A percentile compares a stretch with the other conserved stretches of the same genome.
Conservation (phyloP, 768 basidiomycete species). For the Candolleomyces aberdarensis region DNA sequence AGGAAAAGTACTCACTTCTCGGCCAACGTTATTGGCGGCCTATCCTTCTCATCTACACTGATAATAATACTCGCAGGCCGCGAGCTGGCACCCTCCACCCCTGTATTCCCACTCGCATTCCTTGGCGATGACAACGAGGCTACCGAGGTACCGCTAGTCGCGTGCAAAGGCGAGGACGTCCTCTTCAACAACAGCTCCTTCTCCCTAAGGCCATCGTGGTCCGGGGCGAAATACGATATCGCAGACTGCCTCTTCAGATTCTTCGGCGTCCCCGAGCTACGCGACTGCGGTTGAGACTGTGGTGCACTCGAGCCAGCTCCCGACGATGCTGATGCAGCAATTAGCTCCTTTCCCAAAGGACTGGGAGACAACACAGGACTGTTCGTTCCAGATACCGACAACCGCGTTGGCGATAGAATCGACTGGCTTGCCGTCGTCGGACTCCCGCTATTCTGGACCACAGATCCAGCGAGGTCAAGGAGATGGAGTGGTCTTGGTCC, state of each 20-base stretch:
- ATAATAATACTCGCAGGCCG: slow-evolving; percentile 7
- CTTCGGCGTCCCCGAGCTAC: slow-evolving; percentile 11
- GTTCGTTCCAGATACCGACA: slow-evolving; percentile 9
- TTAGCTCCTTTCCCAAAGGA: background rate
- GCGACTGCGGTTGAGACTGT: slow-evolving; percentile 15
- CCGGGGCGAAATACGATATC: slow-evolving; percentile 47
- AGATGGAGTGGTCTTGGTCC: slow-evolving; percentile 50
- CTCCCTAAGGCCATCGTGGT: slow-evolving; percentile 11
- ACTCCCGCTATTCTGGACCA: slow-evolving; percentile 9
- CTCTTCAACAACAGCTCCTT: slow-evolving; percentile 5
- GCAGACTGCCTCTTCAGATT: slow-evolving; percentile 47
- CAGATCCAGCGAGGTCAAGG: slow-evolving; percentile 24
- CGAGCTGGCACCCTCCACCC: slow-evolving; percentile 16
- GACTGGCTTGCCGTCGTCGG: background rate
- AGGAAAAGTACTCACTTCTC: slow-evolving; percentile 56
- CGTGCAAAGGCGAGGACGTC: slow-evolving; percentile 13
- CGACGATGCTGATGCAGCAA: slow-evolving; percentile 1
- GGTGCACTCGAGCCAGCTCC: slow-evolving; percentile 11
- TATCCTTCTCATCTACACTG: slow-evolving; percentile 20
- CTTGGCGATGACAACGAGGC: background rate
- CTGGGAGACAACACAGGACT: slow-evolving; percentile 14
- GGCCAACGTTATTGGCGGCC: slow-evolving; percentile 57
- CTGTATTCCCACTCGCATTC: slow-evolving; percentile 9
- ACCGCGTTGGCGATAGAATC: slow-evolving; percentile 7
- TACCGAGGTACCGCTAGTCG: slow-evolving; percentile 9